Base-by-base conservation (phyloP, 2,329 filamentous ascomycete species). In the Ascochyta koolunga region DNA sequence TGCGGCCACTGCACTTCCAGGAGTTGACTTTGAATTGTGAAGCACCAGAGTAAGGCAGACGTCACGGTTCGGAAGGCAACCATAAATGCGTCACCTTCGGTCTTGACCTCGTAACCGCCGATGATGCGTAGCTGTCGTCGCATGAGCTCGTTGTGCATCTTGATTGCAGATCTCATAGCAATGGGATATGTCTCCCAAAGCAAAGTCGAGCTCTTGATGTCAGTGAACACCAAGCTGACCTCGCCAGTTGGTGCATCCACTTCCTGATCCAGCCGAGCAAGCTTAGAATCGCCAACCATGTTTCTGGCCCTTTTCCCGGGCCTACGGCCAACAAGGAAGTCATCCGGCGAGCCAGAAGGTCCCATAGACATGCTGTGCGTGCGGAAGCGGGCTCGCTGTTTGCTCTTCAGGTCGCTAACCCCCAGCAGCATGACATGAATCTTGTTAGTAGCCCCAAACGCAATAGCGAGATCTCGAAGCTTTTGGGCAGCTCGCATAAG, bases 371-470 rank as follows among this genome's bases (percentile, higher is more conserved):
- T 88, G 77, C 90, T 96, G 67, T 92, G 87, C 35, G 90, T 91
- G 50, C 91, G 84, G 73, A 89, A 79, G 77, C 88, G 75, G 47
- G 88, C 89, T 60, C 89, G 85, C 71, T 96, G 90, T 52, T 91
- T 86, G 70, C 90, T 90, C 77, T 96, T 93, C 48, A 99, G 79
- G 69, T 98, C 93, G 50, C 89, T 88, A 32, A 99, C 89, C 50
- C 93, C 93, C 49, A 99, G 87, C 80, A 99, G 91, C 93, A 98
- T 98, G 38, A 99, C 91, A 93, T 98, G 98, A 60, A 98, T 90
- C 78, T 99, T 99, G 69, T 89, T 89, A 1, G 88, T 93, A 11
- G 93, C 91, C 47, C 95, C 95, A 72, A 97, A 98, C 1, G 93
- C 91, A 71, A 99, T 96, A 36, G 95, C 95, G 49, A 98, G 81